A percentile compares a stretch with the other conserved stretches of the same genome.
These are phyloP conservation scores for Coelastrella sp. DNA, from an alignment of 139 green algal species.

Conservation along the genomic window DNA sequence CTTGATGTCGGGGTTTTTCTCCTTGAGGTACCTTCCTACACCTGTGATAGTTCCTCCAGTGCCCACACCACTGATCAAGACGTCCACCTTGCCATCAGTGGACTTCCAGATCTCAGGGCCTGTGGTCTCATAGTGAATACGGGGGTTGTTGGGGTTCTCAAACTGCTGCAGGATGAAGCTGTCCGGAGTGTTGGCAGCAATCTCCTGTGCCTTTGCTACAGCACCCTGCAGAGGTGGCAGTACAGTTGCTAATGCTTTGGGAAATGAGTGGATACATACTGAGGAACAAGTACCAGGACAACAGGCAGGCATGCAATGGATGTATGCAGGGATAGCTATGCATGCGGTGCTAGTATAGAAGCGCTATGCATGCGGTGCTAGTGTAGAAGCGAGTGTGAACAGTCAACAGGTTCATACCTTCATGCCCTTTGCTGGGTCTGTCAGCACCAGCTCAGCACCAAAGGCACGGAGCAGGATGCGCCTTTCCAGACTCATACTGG, in stretches of 20 bases:
- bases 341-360: too few species aligned
- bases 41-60: constrained; percentile 97
- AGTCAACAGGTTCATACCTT: constrained; percentile 58
- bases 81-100: constrained; percentile 84
- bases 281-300: too few species aligned
- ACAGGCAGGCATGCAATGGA: too few species aligned
- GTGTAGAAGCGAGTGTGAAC: too few species aligned
- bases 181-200: constrained; percentile 78
- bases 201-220: constrained; percentile 93
- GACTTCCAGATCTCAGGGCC: constrained; percentile 95
- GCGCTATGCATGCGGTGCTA: too few species aligned
- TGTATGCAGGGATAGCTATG: too few species aligned
- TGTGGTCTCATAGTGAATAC: constrained; percentile 92
- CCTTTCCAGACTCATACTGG: constrained; percentile 95
- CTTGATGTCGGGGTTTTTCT: constrained; percentile 88
- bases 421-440: constrained; percentile 81
- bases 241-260: too few species aligned
- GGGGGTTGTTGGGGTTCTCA: constrained; percentile 96
- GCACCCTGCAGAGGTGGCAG: constrained; percentile 73
- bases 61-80: constrained; percentile 91
- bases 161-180: constrained; percentile 98
- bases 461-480: constrained; percentile 94
- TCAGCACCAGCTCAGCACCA: constrained; percentile 92
- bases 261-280: too few species aligned
- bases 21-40: constrained; percentile 90